Conservation (phyloP, 176 grass and related monocot species). For the Thalia dealbata region DNA sequence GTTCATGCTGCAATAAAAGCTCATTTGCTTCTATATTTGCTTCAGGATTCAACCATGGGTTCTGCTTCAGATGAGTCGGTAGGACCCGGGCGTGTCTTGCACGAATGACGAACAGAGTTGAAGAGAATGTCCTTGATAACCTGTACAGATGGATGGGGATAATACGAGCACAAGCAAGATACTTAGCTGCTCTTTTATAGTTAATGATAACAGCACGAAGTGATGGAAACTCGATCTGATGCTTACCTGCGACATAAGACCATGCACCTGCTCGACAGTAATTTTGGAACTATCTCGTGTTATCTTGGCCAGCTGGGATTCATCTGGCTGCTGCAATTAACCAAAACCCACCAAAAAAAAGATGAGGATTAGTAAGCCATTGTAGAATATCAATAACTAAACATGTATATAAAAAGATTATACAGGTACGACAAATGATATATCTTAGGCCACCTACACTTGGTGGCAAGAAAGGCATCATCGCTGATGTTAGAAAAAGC, state of each 20-base stretch:
- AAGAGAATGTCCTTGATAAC: constrained; percentile 91
- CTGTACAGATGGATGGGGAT: constrained; percentile 18
- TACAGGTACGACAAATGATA: too few relatives aligned
- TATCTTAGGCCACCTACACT: too few relatives aligned
- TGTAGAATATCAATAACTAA: too few relatives aligned
- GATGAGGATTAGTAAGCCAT: too few relatives aligned
- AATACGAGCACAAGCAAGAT: not conserved
- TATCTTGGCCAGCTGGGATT: constrained; percentile 78
- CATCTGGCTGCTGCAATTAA: constrained; percentile 46
- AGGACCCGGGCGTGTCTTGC: constrained; percentile 16
- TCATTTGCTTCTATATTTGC: not conserved
- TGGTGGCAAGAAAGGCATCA: too few relatives aligned
- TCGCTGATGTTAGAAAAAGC: too few relatives aligned
- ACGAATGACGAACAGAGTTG: constrained; percentile 61
- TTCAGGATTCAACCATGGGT: constrained; percentile 89
- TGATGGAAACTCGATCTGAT: not conserved
- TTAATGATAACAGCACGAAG: not conserved
- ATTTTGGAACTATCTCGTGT: constrained; percentile 96
- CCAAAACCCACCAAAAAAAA: not conserved
- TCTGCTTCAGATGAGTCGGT: constrained; percentile 49
- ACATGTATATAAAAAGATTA: not conserved
- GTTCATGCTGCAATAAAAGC: not conserved
- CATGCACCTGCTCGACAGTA: constrained; percentile 92
- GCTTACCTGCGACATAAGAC: constrained; percentile 95
- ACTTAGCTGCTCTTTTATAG: not conserved